phyloP scores from a whole-genome alignment of 75 land plant genomes.

The Selaginella tamariscina region DNA sequence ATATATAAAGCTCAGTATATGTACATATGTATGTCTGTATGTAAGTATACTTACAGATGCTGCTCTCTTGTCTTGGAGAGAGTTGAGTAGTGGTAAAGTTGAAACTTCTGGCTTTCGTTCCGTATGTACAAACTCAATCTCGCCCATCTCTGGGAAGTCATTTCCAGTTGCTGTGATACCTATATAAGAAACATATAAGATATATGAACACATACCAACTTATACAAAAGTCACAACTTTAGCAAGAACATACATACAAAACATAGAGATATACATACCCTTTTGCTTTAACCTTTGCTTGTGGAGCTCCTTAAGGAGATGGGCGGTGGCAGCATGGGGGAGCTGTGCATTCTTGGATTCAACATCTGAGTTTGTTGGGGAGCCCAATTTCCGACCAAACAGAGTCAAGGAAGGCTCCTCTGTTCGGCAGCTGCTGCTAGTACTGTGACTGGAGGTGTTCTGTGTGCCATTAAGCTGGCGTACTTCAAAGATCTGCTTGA shows the following conservation, averaged over 20 bases:
- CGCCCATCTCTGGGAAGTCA: neutral
- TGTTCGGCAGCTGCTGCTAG: neutral
- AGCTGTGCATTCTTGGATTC: neutral
- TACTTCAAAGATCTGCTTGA: neutral
- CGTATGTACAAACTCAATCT: neutral
- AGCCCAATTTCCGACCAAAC: neutral
- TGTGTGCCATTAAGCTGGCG: neutral
- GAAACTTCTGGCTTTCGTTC: neutral
- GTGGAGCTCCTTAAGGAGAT: neutral
- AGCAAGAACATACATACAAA: neutral
- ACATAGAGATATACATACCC: neutral
- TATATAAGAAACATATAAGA: neutral
- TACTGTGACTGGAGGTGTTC: neutral
- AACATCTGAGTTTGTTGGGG: neutral
- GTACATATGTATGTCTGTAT: too few relatives aligned
- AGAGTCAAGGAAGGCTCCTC: neutral
- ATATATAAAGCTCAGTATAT: too few relatives aligned
- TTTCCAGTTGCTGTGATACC: neutral
- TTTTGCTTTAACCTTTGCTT: neutral
- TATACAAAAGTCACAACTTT: too few relatives aligned
- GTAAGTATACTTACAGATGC: too few relatives aligned
- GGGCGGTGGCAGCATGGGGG: neutral
- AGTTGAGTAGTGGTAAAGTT: neutral
- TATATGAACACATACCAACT: neutral
- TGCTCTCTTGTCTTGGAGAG: neutral